Evolutionary conservation across 2,329 filamentous ascomycete species (phyloP).

Genomic region (Fusarium annulatum): DNA sequence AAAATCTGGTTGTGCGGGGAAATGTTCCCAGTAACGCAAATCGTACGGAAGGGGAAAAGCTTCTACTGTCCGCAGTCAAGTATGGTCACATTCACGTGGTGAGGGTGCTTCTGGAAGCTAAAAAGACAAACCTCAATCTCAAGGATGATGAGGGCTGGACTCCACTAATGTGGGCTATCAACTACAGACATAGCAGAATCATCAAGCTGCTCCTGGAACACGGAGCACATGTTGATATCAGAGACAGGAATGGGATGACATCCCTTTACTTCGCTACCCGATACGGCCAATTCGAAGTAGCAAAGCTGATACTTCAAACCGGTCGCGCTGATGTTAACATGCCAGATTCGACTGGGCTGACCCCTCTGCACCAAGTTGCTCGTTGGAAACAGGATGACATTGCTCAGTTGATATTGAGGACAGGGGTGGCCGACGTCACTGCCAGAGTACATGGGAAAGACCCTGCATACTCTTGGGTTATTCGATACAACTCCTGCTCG

Average conservation of each 20-base stretch:
- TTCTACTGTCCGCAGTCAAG: neutral
- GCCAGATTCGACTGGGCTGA: neutral
- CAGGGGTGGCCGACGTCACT: neutral
- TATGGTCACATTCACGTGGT: neutral
- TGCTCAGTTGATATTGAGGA: neutral
- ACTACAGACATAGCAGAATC: fast-evolving
- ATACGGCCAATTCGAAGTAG: neutral
- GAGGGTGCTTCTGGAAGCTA: neutral
- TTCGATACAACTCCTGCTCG: neutral
- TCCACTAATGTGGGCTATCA: neutral
- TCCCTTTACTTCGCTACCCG: neutral
- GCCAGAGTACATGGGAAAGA: neutral
- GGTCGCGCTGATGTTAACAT: neutral
- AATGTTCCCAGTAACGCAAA: fast-evolving
- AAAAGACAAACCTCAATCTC: fast-evolving
- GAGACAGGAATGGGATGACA: neutral
- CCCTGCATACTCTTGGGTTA: neutral
- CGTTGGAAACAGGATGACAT: neutral
- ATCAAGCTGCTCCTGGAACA: neutral
- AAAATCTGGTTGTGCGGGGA: fast-evolving
- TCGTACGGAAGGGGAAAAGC: neutral
- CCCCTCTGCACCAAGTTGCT: neutral
- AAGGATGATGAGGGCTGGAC: neutral
- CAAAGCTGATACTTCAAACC: neutral
- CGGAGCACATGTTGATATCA: neutral